Evolutionary conservation across 768 basidiomycete genomes (phyloP).

Genomic region (Cyclocybe cylindracea): DNA sequence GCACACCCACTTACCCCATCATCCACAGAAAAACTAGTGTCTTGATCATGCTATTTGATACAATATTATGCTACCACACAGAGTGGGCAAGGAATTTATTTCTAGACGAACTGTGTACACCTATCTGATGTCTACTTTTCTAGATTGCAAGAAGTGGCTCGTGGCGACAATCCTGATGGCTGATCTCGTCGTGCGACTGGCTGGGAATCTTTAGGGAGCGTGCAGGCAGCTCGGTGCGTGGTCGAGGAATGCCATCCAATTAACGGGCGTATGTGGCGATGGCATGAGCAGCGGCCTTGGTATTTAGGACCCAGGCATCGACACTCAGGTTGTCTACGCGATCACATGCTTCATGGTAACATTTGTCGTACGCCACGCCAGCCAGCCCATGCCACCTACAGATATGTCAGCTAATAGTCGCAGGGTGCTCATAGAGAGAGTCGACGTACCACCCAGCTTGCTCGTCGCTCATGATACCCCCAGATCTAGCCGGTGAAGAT

Average conservation of each 20-base stretch:
- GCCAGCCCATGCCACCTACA: slow-evolving; percentile 29
- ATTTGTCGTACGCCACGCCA: slow-evolving; percentile 28
- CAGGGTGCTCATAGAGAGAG: background rate
- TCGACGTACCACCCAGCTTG: slow-evolving; percentile 20
- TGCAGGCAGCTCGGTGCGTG: background rate
- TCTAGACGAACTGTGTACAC: too few relatives aligned
- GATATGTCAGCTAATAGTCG: background rate
- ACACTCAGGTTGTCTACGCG: slow-evolving; percentile 26
- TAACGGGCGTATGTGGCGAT: slow-evolving; percentile 26
- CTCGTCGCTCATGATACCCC: slow-evolving; percentile 27
- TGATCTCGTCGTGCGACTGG: too few relatives aligned
- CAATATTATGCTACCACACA: too few relatives aligned
- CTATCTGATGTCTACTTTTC: too few relatives aligned
- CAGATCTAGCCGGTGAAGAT: slow-evolving; percentile 30
- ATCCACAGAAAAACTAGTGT: too few relatives aligned
- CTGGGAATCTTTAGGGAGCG: too few relatives aligned
- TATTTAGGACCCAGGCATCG: slow-evolving; percentile 21
- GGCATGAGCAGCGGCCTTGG: slow-evolving; percentile 25
- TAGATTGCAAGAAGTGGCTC: too few relatives aligned
- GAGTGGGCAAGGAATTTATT: too few relatives aligned
- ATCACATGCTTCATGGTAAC: slow-evolving; percentile 31
- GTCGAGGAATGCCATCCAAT: slow-evolving; percentile 22
- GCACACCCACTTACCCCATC: too few relatives aligned
- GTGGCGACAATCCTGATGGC: too few relatives aligned
- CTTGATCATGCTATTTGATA: too few relatives aligned